phyloP scores from a whole-genome alignment of 148 eudicot species.

The Rhododendron griersonianum region DNA sequence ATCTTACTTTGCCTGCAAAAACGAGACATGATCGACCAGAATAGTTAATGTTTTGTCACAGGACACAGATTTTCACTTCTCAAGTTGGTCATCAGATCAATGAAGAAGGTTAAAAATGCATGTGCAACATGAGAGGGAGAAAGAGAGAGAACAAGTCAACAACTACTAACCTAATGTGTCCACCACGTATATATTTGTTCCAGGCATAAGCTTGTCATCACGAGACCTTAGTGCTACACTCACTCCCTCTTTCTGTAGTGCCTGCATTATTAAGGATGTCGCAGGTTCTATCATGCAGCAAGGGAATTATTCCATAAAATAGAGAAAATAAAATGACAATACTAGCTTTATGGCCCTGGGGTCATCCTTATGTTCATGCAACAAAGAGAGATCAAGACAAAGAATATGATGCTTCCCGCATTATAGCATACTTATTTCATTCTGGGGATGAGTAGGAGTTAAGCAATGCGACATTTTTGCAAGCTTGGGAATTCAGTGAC shows the following conservation, averaged over 20 bases:
- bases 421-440: background rate
- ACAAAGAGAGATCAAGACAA: background rate
- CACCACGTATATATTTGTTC: slow-evolving; percentile 61
- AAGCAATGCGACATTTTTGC: background rate
- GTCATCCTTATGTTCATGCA: background rate
- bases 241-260: slow-evolving; percentile 47
- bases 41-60: background rate
- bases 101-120: background rate
- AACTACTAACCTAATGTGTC: slow-evolving; percentile 66
- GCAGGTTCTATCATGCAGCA: background rate
- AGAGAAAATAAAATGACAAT: background rate
- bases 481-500: background rate
- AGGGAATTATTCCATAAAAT: background rate
- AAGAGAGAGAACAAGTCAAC: background rate
- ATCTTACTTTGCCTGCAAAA: too few relatives aligned
- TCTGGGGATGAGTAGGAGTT: background rate
- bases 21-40: too few relatives aligned
- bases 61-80: background rate
- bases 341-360: background rate
- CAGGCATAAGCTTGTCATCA: slow-evolving; percentile 42
- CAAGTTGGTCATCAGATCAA: slow-evolving; percentile 1
- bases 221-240: slow-evolving; percentile 60
- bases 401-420: background rate
- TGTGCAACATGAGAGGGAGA: background rate
- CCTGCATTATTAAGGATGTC: slow-evolving; percentile 36